Conservation (phyloP, 2,329 filamentous ascomycete species). For the Malbranchea zuffiana region DNA sequence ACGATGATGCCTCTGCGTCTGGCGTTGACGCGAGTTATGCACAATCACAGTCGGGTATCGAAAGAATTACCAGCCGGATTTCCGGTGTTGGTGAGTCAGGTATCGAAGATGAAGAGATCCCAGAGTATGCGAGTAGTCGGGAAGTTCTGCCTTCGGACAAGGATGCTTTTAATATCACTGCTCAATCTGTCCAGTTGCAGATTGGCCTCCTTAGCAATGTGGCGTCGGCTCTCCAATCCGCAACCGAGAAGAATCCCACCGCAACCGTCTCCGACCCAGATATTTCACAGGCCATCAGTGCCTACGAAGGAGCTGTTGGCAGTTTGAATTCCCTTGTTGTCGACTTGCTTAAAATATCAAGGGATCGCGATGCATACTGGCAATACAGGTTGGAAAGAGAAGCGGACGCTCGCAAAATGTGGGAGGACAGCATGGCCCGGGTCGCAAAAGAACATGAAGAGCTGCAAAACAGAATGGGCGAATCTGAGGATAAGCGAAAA, state of each 20-base stretch:
- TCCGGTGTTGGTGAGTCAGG: constrained; percentile 49
- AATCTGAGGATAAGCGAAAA: constrained; percentile 81
- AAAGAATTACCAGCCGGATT: constrained; percentile 39
- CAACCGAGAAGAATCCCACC: constrained; percentile 58
- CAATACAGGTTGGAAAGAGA: constrained; percentile 89
- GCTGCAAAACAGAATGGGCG: constrained; percentile 73
- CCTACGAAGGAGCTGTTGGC: constrained; percentile 80
- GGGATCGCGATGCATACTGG: constrained; percentile 93
- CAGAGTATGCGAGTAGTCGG: constrained; percentile 67
- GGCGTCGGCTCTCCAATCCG: constrained; percentile 64
- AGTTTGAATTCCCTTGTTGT: constrained; percentile 76
- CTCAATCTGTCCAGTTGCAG: constrained; percentile 86
- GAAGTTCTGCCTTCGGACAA: constrained; percentile 63
- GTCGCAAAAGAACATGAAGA: constrained; percentile 92
- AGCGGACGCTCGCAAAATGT: constrained; percentile 82
- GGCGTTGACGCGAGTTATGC: constrained; percentile 47
- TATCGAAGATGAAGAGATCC: constrained; percentile 61
- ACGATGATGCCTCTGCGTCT: constrained; percentile 44
- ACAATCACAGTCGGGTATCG: constrained; percentile 39
- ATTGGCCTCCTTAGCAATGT: constrained; percentile 82
- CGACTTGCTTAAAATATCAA: constrained; percentile 81
- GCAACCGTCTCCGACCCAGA: constrained; percentile 65
- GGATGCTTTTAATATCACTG: constrained; percentile 93
- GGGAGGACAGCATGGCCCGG: constrained; percentile 98
- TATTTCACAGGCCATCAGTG: constrained; percentile 64